Evolutionary conservation across 345 rosid genomes (phyloP), one percentile per base, ranked within the genome.

Genomic region (Populus ilicifolia): DNA sequence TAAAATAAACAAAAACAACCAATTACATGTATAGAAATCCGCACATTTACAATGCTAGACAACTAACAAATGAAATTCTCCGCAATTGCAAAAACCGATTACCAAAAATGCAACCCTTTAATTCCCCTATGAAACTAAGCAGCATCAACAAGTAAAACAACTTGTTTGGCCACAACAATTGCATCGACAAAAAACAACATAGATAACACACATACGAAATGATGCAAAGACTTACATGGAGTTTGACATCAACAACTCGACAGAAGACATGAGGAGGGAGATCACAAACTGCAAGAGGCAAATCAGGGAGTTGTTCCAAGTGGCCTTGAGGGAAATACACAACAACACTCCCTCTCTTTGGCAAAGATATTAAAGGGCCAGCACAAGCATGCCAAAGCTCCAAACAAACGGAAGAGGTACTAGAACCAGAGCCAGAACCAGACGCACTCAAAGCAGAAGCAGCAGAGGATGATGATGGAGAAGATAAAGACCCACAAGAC

Each of bases 351-450:
- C 98, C 97, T 84, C 81, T 92, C 90, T 86, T 91, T 1, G 98
- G 99, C 46, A 96, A 87, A 65, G 97, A 92, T 72, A 90, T 89
- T 1, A 94, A 91, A 35, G 99, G 99, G 62, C 99, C 99, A n/a
- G 98, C 98, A 82, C 99, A 96, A 63, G 99, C 99, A 73, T 96
- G 98, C 98, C 97, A 96, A 23, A 96, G 92, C 90, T 96, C 98
- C 82, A 92, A 76, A 85, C 97, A 94, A 61, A 96, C 92, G 9
- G 93, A 81, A 70, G 81, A 76, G 21, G 90, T 83, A 78, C 76
- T 80, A 29, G 90, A 77, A 74, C 72, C 70, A 25, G 89, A 82
- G 75, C 79, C 78, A 23, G 92, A 73, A 80, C 70, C 70, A 20
- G 87, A 75, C 79, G 83, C 76, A 68, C 88, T 84, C 18, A 84